Evolutionary conservation across 2,329 filamentous ascomycete species (phyloP).

Genomic region (Hypoxylon sp.): DNA sequence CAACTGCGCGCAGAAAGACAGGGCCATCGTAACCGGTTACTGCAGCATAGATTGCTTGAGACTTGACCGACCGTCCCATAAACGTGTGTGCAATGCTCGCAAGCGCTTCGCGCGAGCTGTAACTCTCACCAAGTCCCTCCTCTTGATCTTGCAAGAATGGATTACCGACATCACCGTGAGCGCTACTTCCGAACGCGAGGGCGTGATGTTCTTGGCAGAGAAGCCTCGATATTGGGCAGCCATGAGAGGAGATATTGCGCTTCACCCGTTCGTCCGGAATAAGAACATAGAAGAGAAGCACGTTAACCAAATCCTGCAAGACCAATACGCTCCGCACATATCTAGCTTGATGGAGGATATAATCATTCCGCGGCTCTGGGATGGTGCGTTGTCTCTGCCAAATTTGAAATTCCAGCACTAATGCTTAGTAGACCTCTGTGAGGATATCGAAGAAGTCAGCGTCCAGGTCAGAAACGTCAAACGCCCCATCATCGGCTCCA

Average conservation of each 20-base stretch:
- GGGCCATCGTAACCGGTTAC: constrained; percentile 10
- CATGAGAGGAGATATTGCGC: constrained; percentile 1
- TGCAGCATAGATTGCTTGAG: constrained; percentile 1
- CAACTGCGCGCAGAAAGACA: not conserved
- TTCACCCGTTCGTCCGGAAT: not conserved
- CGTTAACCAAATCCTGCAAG: not conserved
- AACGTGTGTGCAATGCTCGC: not conserved
- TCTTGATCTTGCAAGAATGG: not conserved
- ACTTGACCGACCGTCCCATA: not conserved
- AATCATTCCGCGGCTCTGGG: constrained; percentile 8
- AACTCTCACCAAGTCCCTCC: not conserved
- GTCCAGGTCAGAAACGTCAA: constrained; percentile 19
- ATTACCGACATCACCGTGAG: constrained; percentile 2
- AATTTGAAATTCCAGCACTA: not conserved
- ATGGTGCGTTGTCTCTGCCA: not conserved
- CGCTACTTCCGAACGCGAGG: not conserved
- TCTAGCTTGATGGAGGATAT: not conserved
- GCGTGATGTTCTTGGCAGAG: constrained; percentile 5
- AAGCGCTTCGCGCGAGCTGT: constrained; percentile 1
- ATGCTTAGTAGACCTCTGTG: not conserved
- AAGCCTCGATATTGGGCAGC: not conserved
- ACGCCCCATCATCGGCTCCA: constrained; percentile 1
- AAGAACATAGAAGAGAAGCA: not conserved
- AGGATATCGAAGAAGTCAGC: not conserved
- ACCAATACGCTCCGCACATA: not conserved